A percentile compares a stretch with the other conserved stretches of the same genome.
Evolutionary conservation across 106 monocot species (phyloP).

Genomic region (Dendrobium catenatum): DNA sequence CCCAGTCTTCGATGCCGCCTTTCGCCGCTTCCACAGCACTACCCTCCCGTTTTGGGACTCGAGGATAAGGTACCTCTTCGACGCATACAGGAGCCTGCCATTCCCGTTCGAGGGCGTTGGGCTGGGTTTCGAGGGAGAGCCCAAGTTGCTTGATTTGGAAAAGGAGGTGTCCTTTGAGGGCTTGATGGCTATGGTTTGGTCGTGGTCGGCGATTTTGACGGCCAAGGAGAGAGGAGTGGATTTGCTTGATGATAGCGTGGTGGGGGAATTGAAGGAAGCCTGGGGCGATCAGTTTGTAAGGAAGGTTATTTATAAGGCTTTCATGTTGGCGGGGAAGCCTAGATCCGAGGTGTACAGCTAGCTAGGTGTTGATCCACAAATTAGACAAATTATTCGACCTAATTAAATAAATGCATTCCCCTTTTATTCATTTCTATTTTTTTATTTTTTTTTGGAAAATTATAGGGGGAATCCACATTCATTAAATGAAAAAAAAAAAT

Average conservation of each 20-base stretch:
- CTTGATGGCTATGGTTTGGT: conserved; percentile 3
- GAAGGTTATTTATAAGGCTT: not conserved
- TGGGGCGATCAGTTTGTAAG: not conserved
- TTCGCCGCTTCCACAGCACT: not conserved
- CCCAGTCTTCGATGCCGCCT: not conserved
- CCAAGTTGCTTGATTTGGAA: not conserved
- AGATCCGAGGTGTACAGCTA: too few relatives aligned
- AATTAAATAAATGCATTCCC: too few relatives aligned
- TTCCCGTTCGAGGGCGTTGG: conserved; percentile 18
- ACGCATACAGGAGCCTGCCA: conserved; percentile 9
- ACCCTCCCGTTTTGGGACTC: conserved; percentile 11
- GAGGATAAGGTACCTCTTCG: not conserved
- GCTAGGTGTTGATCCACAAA: too few relatives aligned
- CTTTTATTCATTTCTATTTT: too few relatives aligned
- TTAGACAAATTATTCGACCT: too few relatives aligned
- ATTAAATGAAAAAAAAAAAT: too few relatives aligned
- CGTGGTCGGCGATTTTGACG: conserved; percentile 7
- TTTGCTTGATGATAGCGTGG: not conserved
- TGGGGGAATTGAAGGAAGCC: not conserved
- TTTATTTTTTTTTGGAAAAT: too few relatives aligned
- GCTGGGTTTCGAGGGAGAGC: conserved; percentile 4
- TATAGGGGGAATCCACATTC: too few relatives aligned
- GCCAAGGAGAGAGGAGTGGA: conserved; percentile 1
- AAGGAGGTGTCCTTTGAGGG: conserved; percentile 7
- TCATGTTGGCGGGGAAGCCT: not conserved